Evolutionary conservation across 495 filamentous ascomycete species (phyloP), one percentile per base, ranked within the genome.

Genomic region (Oidiodendron maius): DNA sequence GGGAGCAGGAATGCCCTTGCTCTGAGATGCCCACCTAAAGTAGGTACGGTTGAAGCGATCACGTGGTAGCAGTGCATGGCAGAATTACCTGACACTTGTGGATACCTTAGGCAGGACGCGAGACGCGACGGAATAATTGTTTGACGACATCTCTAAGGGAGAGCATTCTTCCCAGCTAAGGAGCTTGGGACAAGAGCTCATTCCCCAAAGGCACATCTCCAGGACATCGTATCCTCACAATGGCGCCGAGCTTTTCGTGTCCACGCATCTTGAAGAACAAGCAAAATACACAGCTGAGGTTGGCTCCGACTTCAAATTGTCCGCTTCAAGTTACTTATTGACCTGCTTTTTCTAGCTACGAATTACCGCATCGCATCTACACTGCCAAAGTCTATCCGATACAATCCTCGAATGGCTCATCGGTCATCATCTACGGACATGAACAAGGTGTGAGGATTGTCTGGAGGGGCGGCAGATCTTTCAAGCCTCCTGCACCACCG

Each of bases 361-460:
- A 86, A 45, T 73, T 93, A 16, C 71, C 80, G 39, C 80, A 86
- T 61, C 85, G 87, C 56, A 71, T 90, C 44, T 74, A 90, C 65
- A 68, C 81, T 32, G 78, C 86, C 25, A 78, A 83, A 61, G 72
- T 78, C 44, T 95, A 94, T 61, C 89, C 90, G 5, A 64, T 89
- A 20, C 73, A 71, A 45, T 79, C 89, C 5, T 82, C 87, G 4
- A 93, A 95, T 62, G 89, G 88, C 56, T 91, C 90, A 8, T 86
- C 81, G 1, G 76, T 96, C 59, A 75, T 94, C 44, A 59, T 95
- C 23, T 91, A 93, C 61, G 89, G 84, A 45, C 83, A 93, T 52
- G 83, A 89, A 28, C 82, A 78, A 60, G 90, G 90, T 20, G 47
- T 95, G 23, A 82, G 80, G 32, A 64, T 94, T 20, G 55, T 90